Evolutionary conservation across 2,329 filamentous ascomycete species (phyloP).

Genomic region (Neoarthrinium moseri): DNA sequence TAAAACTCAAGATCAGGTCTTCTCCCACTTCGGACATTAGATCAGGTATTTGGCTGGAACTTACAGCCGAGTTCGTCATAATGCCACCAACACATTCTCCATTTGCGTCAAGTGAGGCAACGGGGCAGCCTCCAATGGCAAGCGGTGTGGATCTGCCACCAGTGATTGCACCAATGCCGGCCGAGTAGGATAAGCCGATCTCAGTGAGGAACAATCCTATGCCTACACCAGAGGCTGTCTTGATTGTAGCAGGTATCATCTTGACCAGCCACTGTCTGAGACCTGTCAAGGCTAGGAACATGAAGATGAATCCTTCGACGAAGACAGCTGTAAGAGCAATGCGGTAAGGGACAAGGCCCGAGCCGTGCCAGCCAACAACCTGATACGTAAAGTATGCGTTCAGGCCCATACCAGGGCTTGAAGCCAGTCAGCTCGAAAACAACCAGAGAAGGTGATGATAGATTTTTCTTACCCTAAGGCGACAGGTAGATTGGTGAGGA

Average conservation of each 20-base stretch:
- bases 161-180: slow-evolving; percentile 80
- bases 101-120: slow-evolving; percentile 47
- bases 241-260: slow-evolving; percentile 63
- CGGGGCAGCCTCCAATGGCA: slow-evolving; percentile 71
- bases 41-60: too few species aligned
- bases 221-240: slow-evolving; percentile 64
- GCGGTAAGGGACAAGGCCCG: slow-evolving; percentile 54
- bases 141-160: slow-evolving; percentile 70
- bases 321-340: slow-evolving; percentile 65
- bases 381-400: slow-evolving; percentile 69
- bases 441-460: too few species aligned
- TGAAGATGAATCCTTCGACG: slow-evolving; percentile 63
- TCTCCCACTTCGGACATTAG: background rate
- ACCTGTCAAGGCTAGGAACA: slow-evolving; percentile 63
- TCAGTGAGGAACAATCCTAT: slow-evolving; percentile 65
- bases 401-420: slow-evolving; percentile 61
- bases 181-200: slow-evolving; percentile 70
- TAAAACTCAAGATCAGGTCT: slow-evolving; percentile 22
- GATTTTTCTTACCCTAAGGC: slow-evolving; percentile 70
- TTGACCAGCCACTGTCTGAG: slow-evolving; percentile 73
- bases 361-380: slow-evolving; percentile 61
- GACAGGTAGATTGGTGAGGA: slow-evolving; percentile 79
- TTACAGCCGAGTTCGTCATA: slow-evolving; percentile 73
- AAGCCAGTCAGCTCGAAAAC: background rate
- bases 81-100: slow-evolving; percentile 58